Percentiles rank a stretch among this genome's conserved stretches.
phyloP scores from a whole-genome alignment of 192 early-diverging fungal genomes.

The Phlyctochytrium bullatum region DNA sequence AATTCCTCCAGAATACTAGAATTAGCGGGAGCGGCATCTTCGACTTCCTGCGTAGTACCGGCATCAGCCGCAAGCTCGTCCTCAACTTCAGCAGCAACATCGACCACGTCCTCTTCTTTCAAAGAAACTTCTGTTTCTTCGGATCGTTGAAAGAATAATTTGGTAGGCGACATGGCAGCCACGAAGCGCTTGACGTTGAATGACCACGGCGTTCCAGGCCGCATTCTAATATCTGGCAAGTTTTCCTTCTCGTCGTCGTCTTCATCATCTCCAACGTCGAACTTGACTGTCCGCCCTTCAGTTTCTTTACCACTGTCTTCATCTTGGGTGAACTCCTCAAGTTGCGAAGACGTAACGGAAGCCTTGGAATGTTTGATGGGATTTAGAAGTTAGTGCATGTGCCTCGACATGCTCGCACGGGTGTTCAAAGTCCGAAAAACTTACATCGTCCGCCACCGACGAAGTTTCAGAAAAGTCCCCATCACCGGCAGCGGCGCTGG shows the following conservation, averaged over 20 bases:
- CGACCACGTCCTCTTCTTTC: too few species aligned
- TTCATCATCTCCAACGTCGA: too few species aligned
- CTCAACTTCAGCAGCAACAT: background rate
- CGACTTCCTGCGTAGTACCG: background rate
- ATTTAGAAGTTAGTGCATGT: background rate
- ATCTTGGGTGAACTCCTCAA: too few species aligned
- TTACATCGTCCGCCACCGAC: background rate
- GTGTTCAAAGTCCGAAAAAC: background rate
- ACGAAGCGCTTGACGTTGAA: background rate
- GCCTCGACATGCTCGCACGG: background rate
- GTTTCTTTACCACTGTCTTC: background rate
- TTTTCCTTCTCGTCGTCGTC: background rate
- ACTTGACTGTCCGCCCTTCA: too few species aligned
- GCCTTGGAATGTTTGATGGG: background rate
- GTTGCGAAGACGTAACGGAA: background rate
- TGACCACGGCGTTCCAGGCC: background rate
- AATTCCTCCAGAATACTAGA: background rate
- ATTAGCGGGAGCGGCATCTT: background rate
- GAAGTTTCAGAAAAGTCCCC: constrained; percentile 3
- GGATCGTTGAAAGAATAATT: background rate
- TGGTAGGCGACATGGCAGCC: background rate
- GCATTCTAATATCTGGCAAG: background rate
- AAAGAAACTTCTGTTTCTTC: too few species aligned
- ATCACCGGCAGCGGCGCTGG: background rate
- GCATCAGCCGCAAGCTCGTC: background rate